Base-by-base conservation (phyloP, 2,329 filamentous ascomycete species). In the Scleromitrula shiraiana region DNA sequence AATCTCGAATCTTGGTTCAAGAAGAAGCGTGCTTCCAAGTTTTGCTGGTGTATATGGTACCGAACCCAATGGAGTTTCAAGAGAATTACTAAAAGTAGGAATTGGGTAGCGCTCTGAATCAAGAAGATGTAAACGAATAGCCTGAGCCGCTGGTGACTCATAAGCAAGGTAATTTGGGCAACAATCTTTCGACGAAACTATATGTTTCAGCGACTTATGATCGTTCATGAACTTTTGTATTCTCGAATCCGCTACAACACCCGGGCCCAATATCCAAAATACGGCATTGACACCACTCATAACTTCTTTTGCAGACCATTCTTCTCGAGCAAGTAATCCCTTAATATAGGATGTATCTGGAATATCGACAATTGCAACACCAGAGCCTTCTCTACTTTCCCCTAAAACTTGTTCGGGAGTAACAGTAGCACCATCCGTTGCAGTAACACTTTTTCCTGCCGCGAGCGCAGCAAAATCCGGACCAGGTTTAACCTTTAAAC, bases 341-440 rank as follows among this genome's bases (percentile, higher is more conserved):
- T 83, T 78, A 22, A 97, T 69, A 59, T 93, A 90, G 7, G 80
- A 77, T 1, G 64, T 53, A 12, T 82, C 77, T 1, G 88, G 87
- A 7, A 98, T 65, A 57, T 97, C 90, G 33, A 94, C 71, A 7
- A 98, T 73, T 7, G 86, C 84, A 54, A 95, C 73, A 2, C 88
- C 90, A 47, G 74, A 77, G 9, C 89, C 89, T 5, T 76, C 73
- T 47, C 80, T 74, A 3, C 74, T 67, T 9, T 81, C 71, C 1
- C 77, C 88, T 43, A 98, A 62, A 1, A 97, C 89, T 83, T 95
- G 93, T 0, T 93, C 85, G 1, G 91, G 84, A 0, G 83, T 93
- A 24, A 98, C 78, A 0, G 75, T 76, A 6, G 71, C 73, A 4
- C 88, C 89, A 57, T 83, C 76, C 12, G 72, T 68, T 20, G 78